phyloP scores from a whole-genome alignment of 306 rosid genomes.

The Comarum palustre region DNA sequence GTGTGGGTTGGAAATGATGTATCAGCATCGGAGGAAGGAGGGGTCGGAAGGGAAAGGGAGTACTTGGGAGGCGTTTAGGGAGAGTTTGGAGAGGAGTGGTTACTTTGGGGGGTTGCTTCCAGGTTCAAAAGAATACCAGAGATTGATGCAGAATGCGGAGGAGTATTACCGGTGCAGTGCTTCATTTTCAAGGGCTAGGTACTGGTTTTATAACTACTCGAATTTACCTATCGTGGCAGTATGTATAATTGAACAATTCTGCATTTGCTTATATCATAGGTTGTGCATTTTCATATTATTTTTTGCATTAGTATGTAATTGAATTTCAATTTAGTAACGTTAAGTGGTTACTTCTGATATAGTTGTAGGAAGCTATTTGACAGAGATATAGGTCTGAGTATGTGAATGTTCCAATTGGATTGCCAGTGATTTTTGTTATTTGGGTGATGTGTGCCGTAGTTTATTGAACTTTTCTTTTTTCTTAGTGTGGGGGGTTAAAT shows the following conservation, averaged over 20 bases:
- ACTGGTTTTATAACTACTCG: neutral
- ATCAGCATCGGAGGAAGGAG: conserved; percentile 70
- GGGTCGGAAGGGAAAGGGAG: conserved; percentile 69
- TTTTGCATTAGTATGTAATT: neutral
- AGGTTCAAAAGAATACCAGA: conserved; percentile 70
- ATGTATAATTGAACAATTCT: neutral
- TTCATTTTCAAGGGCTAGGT: conserved; percentile 60
- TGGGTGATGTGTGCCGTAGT: neutral
- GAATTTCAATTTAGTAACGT: neutral
- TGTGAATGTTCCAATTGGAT: neutral
- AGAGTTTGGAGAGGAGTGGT: conserved; percentile 70
- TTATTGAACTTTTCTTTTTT: neutral
- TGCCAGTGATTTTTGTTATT: too few relatives aligned
- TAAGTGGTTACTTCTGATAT: neutral
- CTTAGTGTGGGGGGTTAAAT: conserved; percentile 13
- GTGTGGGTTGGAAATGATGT: conserved; percentile 92
- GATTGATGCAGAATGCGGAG: conserved; percentile 73
- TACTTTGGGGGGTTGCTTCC: conserved; percentile 74
- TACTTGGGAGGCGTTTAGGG: conserved; percentile 67
- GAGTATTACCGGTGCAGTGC: conserved; percentile 61
- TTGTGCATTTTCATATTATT: neutral
- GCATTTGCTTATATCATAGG: neutral
- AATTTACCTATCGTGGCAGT: neutral
- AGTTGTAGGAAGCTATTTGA: neutral
- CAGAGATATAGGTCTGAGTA: neutral